A percentile compares a stretch with the other conserved stretches of the same genome.
Evolutionary conservation across 73 alveolate genomes (phyloP).

Genomic region (Breviolum minutum): DNA sequence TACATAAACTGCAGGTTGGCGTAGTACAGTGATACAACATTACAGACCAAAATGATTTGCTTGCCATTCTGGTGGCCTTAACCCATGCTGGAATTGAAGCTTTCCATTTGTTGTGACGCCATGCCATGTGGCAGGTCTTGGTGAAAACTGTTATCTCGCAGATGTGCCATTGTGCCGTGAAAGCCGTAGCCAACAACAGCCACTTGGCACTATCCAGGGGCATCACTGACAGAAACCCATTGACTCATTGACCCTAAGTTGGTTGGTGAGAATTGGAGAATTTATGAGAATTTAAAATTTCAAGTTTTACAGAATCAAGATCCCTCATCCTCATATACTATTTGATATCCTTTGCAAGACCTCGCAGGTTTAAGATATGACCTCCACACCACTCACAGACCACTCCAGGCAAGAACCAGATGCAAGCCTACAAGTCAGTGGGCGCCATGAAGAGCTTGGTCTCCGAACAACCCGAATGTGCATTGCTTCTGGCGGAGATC

Average conservation of each 20-base stretch:
- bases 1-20: background rate
- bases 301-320: too few species aligned
- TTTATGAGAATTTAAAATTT: too few species aligned
- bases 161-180: slow-evolving; percentile 85
- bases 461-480: slow-evolving; percentile 79
- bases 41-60: background rate
- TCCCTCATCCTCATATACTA: background rate
- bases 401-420: slow-evolving; percentile 47
- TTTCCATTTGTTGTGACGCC: background rate
- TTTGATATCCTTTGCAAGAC: background rate
- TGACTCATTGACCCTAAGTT: too few species aligned
- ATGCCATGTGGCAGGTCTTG: background rate
- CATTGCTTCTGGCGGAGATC: slow-evolving; percentile 87
- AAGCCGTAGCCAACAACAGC: slow-evolving; percentile 86
- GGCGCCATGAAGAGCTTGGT: slow-evolving; percentile 41
- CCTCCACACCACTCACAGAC: too few species aligned
- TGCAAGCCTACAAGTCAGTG: slow-evolving; percentile 64
- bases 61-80: too few species aligned
- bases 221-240: too few species aligned
- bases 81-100: too few species aligned
- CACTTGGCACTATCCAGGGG: background rate
- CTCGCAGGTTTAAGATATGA: background rate
- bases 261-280: too few species aligned
- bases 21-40: background rate
- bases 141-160: slow-evolving; percentile 59